Evolutionary conservation across 208 protist species (phyloP).

Genomic region (Crithidia thermophila): DNA sequence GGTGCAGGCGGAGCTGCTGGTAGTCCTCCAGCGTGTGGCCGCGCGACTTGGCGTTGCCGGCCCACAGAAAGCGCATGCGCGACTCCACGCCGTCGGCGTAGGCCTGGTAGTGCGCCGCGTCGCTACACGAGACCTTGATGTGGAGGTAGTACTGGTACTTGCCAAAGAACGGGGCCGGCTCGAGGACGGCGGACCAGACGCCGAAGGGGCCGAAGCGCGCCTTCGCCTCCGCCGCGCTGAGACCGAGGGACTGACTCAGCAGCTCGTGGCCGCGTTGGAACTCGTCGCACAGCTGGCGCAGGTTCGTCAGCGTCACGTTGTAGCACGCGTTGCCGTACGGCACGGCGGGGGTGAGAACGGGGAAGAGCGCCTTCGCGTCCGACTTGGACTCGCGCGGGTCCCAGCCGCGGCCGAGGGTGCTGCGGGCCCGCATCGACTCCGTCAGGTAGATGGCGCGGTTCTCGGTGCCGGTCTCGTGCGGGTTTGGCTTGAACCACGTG

Average conservation of each 20-base stretch:
- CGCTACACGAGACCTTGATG: constrained; percentile 72
- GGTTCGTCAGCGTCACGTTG: constrained; percentile 96
- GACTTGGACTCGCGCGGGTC: constrained; percentile 84
- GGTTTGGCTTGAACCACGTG: constrained; percentile 92
- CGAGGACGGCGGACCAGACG: constrained; percentile 81
- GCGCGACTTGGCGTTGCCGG: constrained; percentile 68
- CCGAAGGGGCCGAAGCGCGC: constrained; percentile 63
- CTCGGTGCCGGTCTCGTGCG: constrained; percentile 71
- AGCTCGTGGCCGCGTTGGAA: constrained; percentile 93
- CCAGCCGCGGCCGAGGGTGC: constrained; percentile 76
- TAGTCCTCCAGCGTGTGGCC: constrained; percentile 80
- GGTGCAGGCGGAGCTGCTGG: constrained; percentile 70
- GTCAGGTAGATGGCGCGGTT: constrained; percentile 93
- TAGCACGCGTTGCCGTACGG: constrained; percentile 98
- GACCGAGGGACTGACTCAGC: constrained; percentile 42
- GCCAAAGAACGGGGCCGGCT: constrained; percentile 82
- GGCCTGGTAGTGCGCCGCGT: constrained; percentile 77
- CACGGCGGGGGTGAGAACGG: constrained; percentile 98
- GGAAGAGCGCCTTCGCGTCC: constrained; percentile 95
- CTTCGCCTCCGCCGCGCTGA: constrained; percentile 60
- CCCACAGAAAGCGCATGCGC: constrained; percentile 84
- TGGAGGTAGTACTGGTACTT: constrained; percentile 87
- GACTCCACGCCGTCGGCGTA: constrained; percentile 91
- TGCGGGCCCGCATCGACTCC: constrained; percentile 72
- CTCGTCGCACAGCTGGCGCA: constrained; percentile 94